A percentile compares a stretch with the other conserved stretches of the same genome.
phyloP scores from a whole-genome alignment of 257 asterid genomes.

The Dorcoceras hygrometricum region DNA sequence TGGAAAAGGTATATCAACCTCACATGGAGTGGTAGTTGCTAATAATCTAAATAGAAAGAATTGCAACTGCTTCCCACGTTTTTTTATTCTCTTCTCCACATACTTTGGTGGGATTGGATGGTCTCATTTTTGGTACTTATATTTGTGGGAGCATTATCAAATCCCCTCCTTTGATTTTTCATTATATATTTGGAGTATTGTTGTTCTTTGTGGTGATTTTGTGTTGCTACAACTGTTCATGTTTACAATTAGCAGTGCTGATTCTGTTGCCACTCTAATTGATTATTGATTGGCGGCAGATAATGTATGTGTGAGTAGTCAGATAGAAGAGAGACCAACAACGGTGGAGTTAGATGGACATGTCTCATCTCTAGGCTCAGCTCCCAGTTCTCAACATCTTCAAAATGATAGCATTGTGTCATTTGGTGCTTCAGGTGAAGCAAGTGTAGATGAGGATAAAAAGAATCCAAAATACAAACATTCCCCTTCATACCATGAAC shows the following conservation, averaged over 20 bases:
- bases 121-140: neutral
- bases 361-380: conserved; percentile 38
- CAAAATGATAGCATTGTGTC: conserved; percentile 47
- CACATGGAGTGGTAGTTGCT: neutral
- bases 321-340: conserved; percentile 46
- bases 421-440: conserved; percentile 32
- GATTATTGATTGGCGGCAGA: conserved; percentile 38
- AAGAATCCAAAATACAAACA: conserved; percentile 39
- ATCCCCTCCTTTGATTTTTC: neutral
- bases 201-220: neutral
- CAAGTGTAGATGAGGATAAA: conserved; percentile 31
- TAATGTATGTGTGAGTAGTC: conserved; percentile 39
- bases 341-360: conserved; percentile 57
- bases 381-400: conserved; percentile 45
- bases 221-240: no score
- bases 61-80: neutral
- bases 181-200: neutral
- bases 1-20: conserved; percentile 50
- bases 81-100: neutral
- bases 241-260: neutral
- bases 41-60: neutral
- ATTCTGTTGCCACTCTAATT: conserved; percentile 18
- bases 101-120: neutral
- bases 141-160: neutral
- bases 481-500: conserved; percentile 56